Base-by-base conservation (phyloP, 768 basidiomycete species). In the Suillus clintonianus region DNA sequence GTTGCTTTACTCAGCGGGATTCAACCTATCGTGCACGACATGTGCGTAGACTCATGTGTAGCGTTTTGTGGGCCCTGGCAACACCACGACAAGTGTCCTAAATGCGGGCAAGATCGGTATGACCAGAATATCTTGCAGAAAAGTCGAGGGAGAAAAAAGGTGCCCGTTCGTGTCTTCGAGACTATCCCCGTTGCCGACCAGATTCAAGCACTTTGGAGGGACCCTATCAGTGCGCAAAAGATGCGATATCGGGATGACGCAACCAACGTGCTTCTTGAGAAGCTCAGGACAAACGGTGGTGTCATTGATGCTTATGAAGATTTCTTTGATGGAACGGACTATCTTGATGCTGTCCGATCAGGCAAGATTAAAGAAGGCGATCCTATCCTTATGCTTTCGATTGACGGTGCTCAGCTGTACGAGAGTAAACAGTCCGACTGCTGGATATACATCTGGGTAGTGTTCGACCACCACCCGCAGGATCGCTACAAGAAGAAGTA, bases 201-300 rank as follows among this genome's bases (percentile, higher is more conserved):
- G 64, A 55, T 84, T 0, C 81, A 83, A 63, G 81, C 80, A 0
- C 69, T 79, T 11, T 72, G 75, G 30, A 68, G 74, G 0, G 53
- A 59, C n/a, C 63, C 60, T 1, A n/a, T 59, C 22, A 59, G 42
- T 36, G 59, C 32, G 0, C 11, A 42, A 17, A 43, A 51, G 8
- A 50, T 64, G 41, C 34, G 8, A 27, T 64, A 64, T 19, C 24
- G 63, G 10, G 34, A 37, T 14, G 42, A 64, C 37, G 42, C 43
- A 2, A 68, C 59, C 43, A 24, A 50, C n/a, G n/a, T 34, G 8
- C 36, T 69, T 37, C 41, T 64, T 7, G 15, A 32, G 1, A 37
- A 69, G 34, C 42, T 65, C 11, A 39, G 43, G 24, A 7, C 0
- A 3, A 53, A 41, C 14, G 42, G 64, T 37, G 56, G 59, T 11